Evolutionary conservation across 768 basidiomycete species (phyloP).

Genomic region (Phlebiopsis gigantea): DNA sequence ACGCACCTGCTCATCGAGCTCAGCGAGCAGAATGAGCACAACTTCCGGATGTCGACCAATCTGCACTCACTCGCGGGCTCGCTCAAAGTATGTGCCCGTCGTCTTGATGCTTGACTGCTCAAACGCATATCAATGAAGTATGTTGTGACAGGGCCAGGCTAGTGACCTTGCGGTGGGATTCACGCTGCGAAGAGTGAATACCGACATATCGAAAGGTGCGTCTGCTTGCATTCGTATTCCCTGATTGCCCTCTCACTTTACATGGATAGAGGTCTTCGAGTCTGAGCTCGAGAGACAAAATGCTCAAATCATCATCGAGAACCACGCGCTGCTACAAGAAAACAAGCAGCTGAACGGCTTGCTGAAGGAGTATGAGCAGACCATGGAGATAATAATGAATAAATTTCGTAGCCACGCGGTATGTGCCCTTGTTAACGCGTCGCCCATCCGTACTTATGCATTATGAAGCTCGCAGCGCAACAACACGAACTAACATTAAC

Average conservation of each 20-base stretch:
- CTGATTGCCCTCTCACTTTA: constrained; percentile 24
- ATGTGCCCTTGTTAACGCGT: constrained; percentile 27
- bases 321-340: constrained; percentile 87
- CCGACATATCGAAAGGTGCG: constrained; percentile 80
- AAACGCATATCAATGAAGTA: constrained; percentile 10
- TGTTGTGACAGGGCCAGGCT: constrained; percentile 59
- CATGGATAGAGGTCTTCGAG: constrained; percentile 74
- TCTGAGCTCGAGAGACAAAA: constrained; percentile 89
- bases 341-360: constrained; percentile 89
- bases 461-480: constrained; percentile 77
- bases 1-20: constrained; percentile 81
- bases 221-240: background rate
- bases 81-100: constrained; percentile 59
- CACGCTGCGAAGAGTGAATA: constrained; percentile 77
- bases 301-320: constrained; percentile 89
- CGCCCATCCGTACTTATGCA: constrained; percentile 9
- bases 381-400: constrained; percentile 93
- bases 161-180: constrained; percentile 67
- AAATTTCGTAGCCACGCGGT: constrained; percentile 93
- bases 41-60: constrained; percentile 66
- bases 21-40: constrained; percentile 75
- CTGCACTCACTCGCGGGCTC: constrained; percentile 65
- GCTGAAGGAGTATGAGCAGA: constrained; percentile 91
- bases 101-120: constrained; percentile 9
- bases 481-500: constrained; percentile 84